A percentile compares a stretch with the other conserved stretches of the same genome.
phyloP scores from a whole-genome alignment of 495 filamentous ascomycete species.

The Daldinia grandis region DNA sequence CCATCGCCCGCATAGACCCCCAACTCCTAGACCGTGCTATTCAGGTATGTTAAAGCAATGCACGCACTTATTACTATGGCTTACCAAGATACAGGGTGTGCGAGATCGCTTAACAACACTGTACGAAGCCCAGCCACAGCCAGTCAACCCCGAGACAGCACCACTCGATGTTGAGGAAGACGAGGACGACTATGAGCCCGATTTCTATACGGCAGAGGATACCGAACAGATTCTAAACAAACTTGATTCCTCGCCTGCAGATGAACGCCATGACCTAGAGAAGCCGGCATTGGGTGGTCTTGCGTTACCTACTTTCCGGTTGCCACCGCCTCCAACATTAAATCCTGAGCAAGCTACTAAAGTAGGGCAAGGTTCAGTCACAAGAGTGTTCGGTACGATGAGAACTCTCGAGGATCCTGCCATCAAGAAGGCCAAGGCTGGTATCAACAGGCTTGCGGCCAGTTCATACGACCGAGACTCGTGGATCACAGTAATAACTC shows the following conservation, averaged over 20 bases:
- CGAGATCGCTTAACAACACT: constrained; percentile 50
- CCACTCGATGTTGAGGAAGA: constrained; percentile 73
- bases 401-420: constrained; percentile 65
- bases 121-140: constrained; percentile 50
- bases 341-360: constrained; percentile 71
- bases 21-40: constrained; percentile 72
- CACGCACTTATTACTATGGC: constrained; percentile 54
- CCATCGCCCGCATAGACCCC: constrained; percentile 70
- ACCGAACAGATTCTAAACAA: constrained; percentile 76
- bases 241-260: constrained; percentile 69
- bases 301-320: constrained; percentile 72
- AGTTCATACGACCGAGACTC: constrained; percentile 87
- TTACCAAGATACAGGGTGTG: constrained; percentile 47
- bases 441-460: constrained; percentile 84
- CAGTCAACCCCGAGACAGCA: constrained; percentile 57
- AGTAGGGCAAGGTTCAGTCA: constrained; percentile 72
- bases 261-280: constrained; percentile 47
- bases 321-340: constrained; percentile 80
- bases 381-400: constrained; percentile 80
- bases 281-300: constrained; percentile 39
- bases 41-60: constrained; percentile 63
- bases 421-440: constrained; percentile 65
- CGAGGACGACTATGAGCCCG: constrained; percentile 88
- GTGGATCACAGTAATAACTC: constrained; percentile 87
- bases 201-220: constrained; percentile 76